phyloP scores from a whole-genome alignment of 805 yeast species.

The Cyberlindnera suaveolens region DNA sequence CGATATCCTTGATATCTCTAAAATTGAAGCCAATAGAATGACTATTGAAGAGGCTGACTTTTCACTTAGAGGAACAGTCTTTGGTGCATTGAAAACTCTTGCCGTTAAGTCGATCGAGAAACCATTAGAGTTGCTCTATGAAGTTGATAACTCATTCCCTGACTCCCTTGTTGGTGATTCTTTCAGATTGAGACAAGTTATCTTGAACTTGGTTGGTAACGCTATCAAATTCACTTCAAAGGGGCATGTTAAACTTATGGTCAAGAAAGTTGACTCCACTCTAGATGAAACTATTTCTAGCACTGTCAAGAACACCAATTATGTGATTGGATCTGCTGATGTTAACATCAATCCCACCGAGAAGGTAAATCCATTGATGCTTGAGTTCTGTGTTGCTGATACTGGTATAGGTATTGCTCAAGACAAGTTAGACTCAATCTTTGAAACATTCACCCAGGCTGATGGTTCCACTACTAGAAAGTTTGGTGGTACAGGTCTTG shows the following conservation, averaged over 20 bases:
- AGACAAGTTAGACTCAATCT: constrained; percentile 78
- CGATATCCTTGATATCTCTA: constrained; percentile 86
- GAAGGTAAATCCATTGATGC: constrained; percentile 33
- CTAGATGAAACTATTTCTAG: constrained; percentile 16
- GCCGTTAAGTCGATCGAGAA: constrained; percentile 89
- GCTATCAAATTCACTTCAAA: constrained; percentile 82
- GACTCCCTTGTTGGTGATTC: constrained; percentile 86
- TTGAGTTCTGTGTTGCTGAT: constrained; percentile 84
- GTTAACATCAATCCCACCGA: constrained; percentile 12
- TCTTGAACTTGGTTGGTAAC: constrained; percentile 80
- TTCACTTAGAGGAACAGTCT: constrained; percentile 78
- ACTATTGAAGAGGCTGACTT: constrained; percentile 87
- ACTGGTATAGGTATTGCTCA: constrained; percentile 87
- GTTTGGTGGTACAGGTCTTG: constrained; percentile 91
- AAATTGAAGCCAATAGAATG: constrained; percentile 91
- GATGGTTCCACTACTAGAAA: constrained; percentile 91
- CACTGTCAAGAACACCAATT: constrained; percentile 25
- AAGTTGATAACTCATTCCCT: constrained; percentile 82
- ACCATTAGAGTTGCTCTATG: constrained; percentile 71
- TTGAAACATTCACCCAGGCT: constrained; percentile 88
- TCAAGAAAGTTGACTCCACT: constrained; percentile 44
- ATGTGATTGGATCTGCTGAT: constrained; percentile 21
- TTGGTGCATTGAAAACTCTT: constrained; percentile 82
- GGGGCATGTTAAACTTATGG: constrained; percentile 76
- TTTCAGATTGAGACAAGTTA: constrained; percentile 81